Base-by-base conservation (phyloP, 495 filamentous ascomycete genomes). In the Podospora sp. region DNA sequence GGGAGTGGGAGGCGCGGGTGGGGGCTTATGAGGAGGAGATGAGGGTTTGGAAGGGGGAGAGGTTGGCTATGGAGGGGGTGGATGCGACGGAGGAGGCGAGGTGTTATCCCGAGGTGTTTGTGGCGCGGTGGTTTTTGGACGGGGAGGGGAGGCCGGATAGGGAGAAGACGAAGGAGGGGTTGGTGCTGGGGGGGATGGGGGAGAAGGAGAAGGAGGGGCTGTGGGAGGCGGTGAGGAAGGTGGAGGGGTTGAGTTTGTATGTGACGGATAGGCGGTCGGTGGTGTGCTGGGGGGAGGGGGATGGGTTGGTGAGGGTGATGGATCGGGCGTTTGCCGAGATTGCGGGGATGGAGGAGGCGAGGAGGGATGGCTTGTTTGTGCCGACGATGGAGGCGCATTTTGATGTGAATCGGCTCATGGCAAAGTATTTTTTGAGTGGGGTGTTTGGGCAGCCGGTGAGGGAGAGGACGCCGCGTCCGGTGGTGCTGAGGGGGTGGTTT, bases 331-430 rank as follows among this genome's bases (percentile, higher is more conserved):
- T 61, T 61, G 59, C 22, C 1, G 29, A 12, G 29, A 61, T 61
- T 25, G 59, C 5, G 29, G 29, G 9, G 20, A 14, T 24, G 6
- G 59, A 22, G 12, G n/a, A 24, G 59, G 35, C 33, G 29, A 7
- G 20, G 59, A 6, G 11, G 29, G 59, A 61, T 25, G 29, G 7
- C 7, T 35, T 52, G 26, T 63, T n/a, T 8, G 62, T 55, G 62
- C 16, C 62, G 46, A 53, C 62, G 46, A 21, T 53, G 62, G 62
- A 63, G 62, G 62, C 62, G 25, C 62, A 63, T 27, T 63, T 63
- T 24, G 62, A 63, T 29, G 20, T 63, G 62, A 50, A 63, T 53
- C 62, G 50, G 50, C 55, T 63, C 49, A 22, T 63, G n/a, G 62
- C 62, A 20, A 63, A 55, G 62, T 63, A 63, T 49, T 63, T 52